Conservation (phyloP, 371 early-diverging fungal species). For the Mucor velutinosus region DNA sequence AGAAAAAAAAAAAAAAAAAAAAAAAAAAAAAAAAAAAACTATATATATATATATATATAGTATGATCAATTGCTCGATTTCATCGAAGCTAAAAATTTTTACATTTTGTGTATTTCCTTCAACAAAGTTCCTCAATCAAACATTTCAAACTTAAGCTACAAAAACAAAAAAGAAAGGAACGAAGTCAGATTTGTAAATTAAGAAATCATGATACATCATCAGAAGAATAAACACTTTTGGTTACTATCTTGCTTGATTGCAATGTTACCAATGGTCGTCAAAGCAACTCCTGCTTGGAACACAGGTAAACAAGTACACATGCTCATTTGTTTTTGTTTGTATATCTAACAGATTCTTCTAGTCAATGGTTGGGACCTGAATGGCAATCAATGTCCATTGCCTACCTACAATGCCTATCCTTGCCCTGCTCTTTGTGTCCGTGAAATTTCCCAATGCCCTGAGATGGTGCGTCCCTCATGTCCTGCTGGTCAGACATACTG, state of each 20-base stretch:
- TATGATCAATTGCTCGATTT: neutral
- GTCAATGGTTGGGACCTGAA: conserved; percentile 52
- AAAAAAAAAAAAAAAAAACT: neutral
- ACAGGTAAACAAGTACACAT: conserved; percentile 5
- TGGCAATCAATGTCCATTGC: conserved; percentile 51
- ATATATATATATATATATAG: conserved; percentile 10
- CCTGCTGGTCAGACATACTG: conserved; percentile 48
- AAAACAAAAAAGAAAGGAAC: neutral
- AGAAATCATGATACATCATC: conserved; percentile 6
- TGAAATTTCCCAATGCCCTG: conserved; percentile 42
- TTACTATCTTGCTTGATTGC: conserved; percentile 8
- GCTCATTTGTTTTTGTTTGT: neutral
- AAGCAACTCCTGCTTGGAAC: conserved; percentile 18
- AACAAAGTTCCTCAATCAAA: neutral
- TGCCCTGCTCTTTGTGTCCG: conserved; percentile 57
- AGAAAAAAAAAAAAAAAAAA: neutral
- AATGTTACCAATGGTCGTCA: conserved; percentile 1
- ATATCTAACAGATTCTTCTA: conserved; percentile 1
- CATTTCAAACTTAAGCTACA: neutral
- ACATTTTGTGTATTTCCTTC: neutral
- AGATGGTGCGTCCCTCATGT: conserved; percentile 30
- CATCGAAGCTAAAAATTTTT: neutral
- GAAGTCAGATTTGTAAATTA: neutral
- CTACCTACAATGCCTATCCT: conserved; percentile 37
- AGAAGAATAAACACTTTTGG: conserved; percentile 12